Percentiles rank a stretch among this genome's conserved stretches.
phyloP scores from a whole-genome alignment of 1,284 basidiomycete genomes.

The Puccinia triticina region DNA sequence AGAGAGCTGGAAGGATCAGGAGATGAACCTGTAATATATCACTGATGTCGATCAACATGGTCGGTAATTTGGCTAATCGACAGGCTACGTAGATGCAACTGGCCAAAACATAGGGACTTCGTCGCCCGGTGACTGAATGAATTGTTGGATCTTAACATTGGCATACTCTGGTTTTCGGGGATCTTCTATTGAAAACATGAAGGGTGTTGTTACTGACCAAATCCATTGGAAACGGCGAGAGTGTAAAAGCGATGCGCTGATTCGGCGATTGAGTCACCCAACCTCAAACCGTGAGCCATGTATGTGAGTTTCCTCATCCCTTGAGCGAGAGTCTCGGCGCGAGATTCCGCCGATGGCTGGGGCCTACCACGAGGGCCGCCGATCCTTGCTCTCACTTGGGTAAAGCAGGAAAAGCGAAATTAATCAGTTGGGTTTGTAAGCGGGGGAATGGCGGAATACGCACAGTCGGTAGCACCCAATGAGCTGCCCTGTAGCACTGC shows the following conservation, averaged over 20 bases:
- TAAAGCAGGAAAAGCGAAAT: not conserved
- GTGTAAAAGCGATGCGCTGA: conserved; percentile 86
- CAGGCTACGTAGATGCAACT: conserved; percentile 95
- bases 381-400: conserved; percentile 74
- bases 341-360: conserved; percentile 15
- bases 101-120: conserved; percentile 88
- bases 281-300: conserved; percentile 74
- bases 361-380: conserved; percentile 71
- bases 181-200: conserved; percentile 34
- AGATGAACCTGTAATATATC: conserved; percentile 76
- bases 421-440: conserved; percentile 21
- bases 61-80: conserved; percentile 80
- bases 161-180: conserved; percentile 55
- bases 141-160: not conserved
- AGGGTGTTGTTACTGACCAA: conserved; percentile 67
- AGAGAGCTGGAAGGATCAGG: conserved; percentile 53
- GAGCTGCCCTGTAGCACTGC: conserved; percentile 94
- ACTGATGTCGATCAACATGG: conserved; percentile 99
- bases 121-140: conserved; percentile 68
- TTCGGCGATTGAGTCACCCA: conserved; percentile 77
- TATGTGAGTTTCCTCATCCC: conserved; percentile 79
- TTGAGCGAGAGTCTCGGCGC: conserved; percentile 58
- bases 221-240: conserved; percentile 79
- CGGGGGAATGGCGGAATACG: conserved; percentile 60
- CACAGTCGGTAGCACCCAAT: conserved; percentile 88